phyloP scores from a whole-genome alignment of 2,329 filamentous ascomycete species.

The Fusarium sp. region DNA sequence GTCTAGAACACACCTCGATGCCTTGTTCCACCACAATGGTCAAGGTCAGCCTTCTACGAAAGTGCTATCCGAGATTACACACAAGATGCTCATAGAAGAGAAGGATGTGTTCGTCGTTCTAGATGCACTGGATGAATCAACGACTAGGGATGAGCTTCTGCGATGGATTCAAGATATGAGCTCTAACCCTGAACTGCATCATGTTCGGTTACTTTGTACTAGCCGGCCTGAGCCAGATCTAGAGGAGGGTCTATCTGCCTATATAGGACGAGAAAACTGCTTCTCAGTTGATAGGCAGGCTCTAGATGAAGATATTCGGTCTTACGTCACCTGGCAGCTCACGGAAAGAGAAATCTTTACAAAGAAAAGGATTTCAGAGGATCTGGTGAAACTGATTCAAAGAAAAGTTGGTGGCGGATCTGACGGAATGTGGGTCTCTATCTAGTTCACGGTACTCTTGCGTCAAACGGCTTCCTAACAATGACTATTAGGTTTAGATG shows the following conservation, averaged over 20 bases:
- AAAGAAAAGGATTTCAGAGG: slow-evolving; percentile 26
- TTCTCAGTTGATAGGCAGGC: slow-evolving; percentile 26
- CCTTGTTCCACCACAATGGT: not conserved
- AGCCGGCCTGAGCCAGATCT: slow-evolving; percentile 39
- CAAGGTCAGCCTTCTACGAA: not conserved
- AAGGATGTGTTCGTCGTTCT: not conserved
- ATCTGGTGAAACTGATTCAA: slow-evolving; percentile 9
- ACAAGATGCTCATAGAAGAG: not conserved
- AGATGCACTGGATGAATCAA: not conserved
- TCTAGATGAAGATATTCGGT: slow-evolving; percentile 35
- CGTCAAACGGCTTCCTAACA: not conserved
- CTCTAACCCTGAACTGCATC: not conserved
- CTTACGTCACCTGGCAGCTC: slow-evolving; percentile 24
- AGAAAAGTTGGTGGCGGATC: slow-evolving; percentile 36
- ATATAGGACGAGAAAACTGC: slow-evolving; percentile 34
- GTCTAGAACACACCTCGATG: not conserved
- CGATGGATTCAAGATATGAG: not conserved
- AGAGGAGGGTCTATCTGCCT: slow-evolving; percentile 1
- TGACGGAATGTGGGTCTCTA: slow-evolving; percentile 49
- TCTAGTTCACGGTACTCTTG: not conserved
- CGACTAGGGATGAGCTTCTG: not conserved
- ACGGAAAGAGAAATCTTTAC: slow-evolving; percentile 30
- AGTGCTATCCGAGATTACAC: not conserved
- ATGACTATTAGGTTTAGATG: not conserved
- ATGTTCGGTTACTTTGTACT: slow-evolving; percentile 33